Percentiles rank a stretch among this genome's conserved stretches.
phyloP scores from a whole-genome alignment of 257 asterid genomes.

The Forsythia suspensa region DNA sequence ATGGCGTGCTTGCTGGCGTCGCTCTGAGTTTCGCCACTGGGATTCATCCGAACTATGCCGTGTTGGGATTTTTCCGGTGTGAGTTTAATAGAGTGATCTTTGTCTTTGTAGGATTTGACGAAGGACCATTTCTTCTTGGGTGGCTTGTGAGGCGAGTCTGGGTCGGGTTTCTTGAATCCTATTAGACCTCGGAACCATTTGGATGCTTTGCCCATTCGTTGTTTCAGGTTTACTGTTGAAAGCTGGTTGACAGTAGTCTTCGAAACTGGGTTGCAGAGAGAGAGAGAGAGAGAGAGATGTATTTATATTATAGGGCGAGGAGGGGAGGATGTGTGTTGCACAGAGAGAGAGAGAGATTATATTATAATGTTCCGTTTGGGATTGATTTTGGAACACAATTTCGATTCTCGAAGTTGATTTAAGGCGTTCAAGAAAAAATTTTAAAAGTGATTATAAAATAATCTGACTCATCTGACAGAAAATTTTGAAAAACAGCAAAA shows the following conservation, averaged over 20 bases:
- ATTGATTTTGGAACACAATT: too few relatives aligned
- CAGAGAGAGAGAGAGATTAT: too few relatives aligned
- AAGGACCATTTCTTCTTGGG: slow-evolving; percentile 70
- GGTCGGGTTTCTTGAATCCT: slow-evolving; percentile 57
- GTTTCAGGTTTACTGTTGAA: not conserved
- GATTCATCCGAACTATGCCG: slow-evolving; percentile 12
- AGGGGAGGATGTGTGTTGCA: too few relatives aligned
- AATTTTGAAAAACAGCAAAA: too few relatives aligned
- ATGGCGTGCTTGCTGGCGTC: slow-evolving; percentile 61
- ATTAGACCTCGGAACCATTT: slow-evolving; percentile 80
- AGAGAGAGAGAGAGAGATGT: not conserved
- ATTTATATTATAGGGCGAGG: too few relatives aligned
- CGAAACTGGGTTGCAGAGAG: not conserved
- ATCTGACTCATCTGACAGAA: too few relatives aligned
- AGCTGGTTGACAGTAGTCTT: not conserved
- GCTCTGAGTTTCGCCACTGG: slow-evolving; percentile 9
- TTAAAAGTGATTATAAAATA: too few relatives aligned
- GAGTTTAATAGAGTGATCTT: slow-evolving; percentile 2
- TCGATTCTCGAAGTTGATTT: too few relatives aligned
- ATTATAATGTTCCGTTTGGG: too few relatives aligned
- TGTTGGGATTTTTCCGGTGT: not conserved
- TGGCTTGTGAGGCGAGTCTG: slow-evolving; percentile 22
- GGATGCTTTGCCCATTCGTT: slow-evolving; percentile 74
- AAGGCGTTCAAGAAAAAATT: too few relatives aligned
- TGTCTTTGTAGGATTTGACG: slow-evolving; percentile 43